Conservation (phyloP, 768 basidiomycete genomes). For the Boletus coccyginus region DNA sequence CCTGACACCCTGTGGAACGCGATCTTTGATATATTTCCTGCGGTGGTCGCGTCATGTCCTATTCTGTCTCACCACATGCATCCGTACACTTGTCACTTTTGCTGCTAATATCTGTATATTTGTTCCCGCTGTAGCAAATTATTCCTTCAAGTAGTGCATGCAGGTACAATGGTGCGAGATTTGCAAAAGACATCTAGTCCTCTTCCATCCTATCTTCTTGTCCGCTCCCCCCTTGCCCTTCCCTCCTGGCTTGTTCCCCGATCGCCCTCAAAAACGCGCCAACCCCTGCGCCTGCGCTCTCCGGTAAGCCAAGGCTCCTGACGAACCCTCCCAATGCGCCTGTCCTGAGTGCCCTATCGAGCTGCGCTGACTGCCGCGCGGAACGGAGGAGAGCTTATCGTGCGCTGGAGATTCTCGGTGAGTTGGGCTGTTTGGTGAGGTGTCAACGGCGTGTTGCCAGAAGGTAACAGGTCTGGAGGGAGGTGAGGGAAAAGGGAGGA, state of each 20-base stretch:
- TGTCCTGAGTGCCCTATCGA: constrained; percentile 83
- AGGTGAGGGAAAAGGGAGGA: constrained; percentile 75
- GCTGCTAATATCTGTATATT: background rate
- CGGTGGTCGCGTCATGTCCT: background rate
- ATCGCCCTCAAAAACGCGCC: constrained; percentile 79
- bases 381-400: constrained; percentile 83
- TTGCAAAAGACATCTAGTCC: constrained; percentile 40
- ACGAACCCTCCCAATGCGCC: constrained; percentile 77
- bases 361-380: constrained; percentile 70
- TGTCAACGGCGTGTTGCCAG: constrained; percentile 44
- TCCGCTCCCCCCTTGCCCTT: constrained; percentile 26
- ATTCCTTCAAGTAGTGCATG: background rate
- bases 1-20: background rate
- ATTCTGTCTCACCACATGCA: background rate
- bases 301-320: constrained; percentile 75
- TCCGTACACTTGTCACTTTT: background rate
- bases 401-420: constrained; percentile 61
- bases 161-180: background rate
- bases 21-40: background rate
- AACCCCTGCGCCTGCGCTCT: constrained; percentile 76
- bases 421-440: constrained; percentile 23
- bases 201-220: constrained; percentile 73
- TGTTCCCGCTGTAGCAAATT: background rate
- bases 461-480: constrained; percentile 70
- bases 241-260: constrained; percentile 66